Evolutionary conservation across 129 eudicot species (phyloP), one percentile per base, ranked within the genome.

Genomic region (Calendula officinalis): DNA sequence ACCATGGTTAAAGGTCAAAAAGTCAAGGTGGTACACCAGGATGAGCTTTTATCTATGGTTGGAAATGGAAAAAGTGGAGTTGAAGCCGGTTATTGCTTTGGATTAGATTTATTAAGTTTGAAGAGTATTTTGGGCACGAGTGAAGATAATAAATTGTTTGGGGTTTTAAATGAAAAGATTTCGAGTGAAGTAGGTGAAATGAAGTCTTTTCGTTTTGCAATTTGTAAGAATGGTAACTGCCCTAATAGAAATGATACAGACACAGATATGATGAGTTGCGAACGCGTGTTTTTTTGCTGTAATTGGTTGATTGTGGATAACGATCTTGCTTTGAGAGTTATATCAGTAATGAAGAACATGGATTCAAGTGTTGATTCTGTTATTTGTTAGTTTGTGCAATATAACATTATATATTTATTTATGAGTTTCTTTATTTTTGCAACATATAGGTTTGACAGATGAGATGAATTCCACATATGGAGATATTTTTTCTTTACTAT

Each of bases 241-340:
- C 81, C 86, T 4, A 48, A 73, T 70, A 81, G 95, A 71, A 33
- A 40, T n/a, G 57, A 13, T 14, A 22, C 30, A 22, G 60, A 35
- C 11, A 22, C 30, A 22, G 72, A 11, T 41, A 62, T 17, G 1
- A 65, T 48, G 9, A 50, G 12, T 5, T 65, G 68, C 47, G 72
- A 70, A n/a, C 40, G 65, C 0, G 44, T 73, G 5, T 60, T 68
- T 36, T 75, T 79, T 62, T 82, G 96, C 72, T 88, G 91, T 68
- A 71, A 67, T 11, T 88, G 91, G 92, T 77, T 79, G 47, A 67
- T 43, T 56, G 67, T 69, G 38, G 92, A 88, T 43, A 76, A 82
- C 60, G 41, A 75, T 42, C 74, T 82, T 68, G 91, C 86, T 72
- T 77, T 91, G 92, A 82, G 72, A 68, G 74, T 84, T 64, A 72